These are phyloP conservation scores for Penicillium sp. DNA, from an alignment of 2,329 filamentous ascomycete genomes.

Conservation along the genomic window DNA sequence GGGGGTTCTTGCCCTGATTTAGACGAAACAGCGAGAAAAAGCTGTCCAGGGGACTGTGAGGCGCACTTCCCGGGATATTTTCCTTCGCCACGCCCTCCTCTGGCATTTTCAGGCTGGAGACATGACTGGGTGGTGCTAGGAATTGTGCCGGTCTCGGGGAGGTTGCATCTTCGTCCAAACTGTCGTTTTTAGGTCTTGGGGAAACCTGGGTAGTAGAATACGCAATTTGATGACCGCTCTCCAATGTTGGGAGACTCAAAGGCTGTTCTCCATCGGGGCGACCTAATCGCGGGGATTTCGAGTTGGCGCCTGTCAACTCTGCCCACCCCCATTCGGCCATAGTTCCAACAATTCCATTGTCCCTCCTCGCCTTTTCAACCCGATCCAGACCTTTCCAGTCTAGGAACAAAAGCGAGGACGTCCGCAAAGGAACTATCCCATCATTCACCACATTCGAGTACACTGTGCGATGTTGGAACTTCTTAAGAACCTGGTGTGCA, in stretches of 20 bases:
- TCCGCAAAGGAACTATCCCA: slow-evolving; percentile 90
- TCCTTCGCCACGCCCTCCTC: slow-evolving; percentile 17
- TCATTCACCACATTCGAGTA: slow-evolving; percentile 99
- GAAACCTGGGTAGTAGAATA: slow-evolving; percentile 18
- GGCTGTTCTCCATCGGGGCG: slow-evolving; percentile 28
- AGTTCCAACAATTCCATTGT: slow-evolving; percentile 88
- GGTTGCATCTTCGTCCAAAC: slow-evolving; percentile 1
- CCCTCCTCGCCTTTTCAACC: slow-evolving; percentile 89
- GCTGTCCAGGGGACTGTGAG: slow-evolving; percentile 57
- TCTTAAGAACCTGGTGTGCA: slow-evolving; percentile 80
- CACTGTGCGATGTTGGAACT: slow-evolving; percentile 85
- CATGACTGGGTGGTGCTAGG: slow-evolving; percentile 19
- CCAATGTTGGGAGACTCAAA: slow-evolving; percentile 18
- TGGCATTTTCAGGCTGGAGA: slow-evolving; percentile 4
- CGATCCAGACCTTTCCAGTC: slow-evolving; percentile 94
- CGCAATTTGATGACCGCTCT: background rate
- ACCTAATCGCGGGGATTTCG: slow-evolving; percentile 53
- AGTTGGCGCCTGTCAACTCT: slow-evolving; percentile 73
- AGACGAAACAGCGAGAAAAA: slow-evolving; percentile 75
- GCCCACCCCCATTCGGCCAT: slow-evolving; percentile 94
- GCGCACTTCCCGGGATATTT: slow-evolving; percentile 28
- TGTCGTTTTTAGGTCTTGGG: slow-evolving; percentile 12
- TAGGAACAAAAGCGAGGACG: slow-evolving; percentile 91
- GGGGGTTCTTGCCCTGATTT: slow-evolving; percentile 52
- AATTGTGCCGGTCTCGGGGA: slow-evolving; percentile 25